Percentiles rank a stretch among this genome's conserved stretches.
phyloP scores from a whole-genome alignment of 176 grass and related monocot species.

The Musa schizocarpa region DNA sequence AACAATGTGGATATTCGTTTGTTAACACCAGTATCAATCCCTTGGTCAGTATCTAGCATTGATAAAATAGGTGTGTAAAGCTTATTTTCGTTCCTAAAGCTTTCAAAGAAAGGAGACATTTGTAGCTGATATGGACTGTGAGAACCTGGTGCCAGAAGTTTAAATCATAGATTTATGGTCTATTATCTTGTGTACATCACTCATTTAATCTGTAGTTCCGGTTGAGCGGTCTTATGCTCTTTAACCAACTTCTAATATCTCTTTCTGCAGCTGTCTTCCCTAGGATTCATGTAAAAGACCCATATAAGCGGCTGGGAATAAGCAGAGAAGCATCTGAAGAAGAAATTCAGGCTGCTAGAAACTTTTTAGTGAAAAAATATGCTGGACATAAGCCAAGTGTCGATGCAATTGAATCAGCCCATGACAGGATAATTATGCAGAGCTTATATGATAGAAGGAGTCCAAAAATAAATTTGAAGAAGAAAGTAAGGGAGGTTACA shows the following conservation, averaged over 20 bases:
- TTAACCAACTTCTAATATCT: conserved; percentile 6
- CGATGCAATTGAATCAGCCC: conserved; percentile 87
- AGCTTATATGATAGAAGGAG: conserved; percentile 77
- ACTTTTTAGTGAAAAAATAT: conserved; percentile 80
- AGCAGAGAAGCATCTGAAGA: conserved; percentile 90
- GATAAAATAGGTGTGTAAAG: no score
- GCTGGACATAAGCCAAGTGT: conserved; percentile 74
- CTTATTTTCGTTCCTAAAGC: neutral
- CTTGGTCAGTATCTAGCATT: no score
- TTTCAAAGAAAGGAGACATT: neutral
- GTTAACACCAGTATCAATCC: no score
- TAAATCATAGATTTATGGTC: neutral
- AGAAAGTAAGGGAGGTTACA: conserved; percentile 64
- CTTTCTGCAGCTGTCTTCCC: conserved; percentile 73
- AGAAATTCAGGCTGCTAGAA: conserved; percentile 94
- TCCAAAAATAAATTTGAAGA: conserved; percentile 72
- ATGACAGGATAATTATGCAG: conserved; percentile 85
- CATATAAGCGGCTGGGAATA: conserved; percentile 72
- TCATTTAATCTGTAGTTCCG: conserved; percentile 6
- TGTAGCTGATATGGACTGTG: neutral
- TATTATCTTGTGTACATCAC: neutral
- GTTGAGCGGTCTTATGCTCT: conserved; percentile 7
- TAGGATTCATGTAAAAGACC: conserved; percentile 79
- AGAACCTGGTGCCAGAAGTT: neutral
- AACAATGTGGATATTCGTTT: no score